Conservation (phyloP, 768 basidiomycete species). For the Suillus alpinus region DNA sequence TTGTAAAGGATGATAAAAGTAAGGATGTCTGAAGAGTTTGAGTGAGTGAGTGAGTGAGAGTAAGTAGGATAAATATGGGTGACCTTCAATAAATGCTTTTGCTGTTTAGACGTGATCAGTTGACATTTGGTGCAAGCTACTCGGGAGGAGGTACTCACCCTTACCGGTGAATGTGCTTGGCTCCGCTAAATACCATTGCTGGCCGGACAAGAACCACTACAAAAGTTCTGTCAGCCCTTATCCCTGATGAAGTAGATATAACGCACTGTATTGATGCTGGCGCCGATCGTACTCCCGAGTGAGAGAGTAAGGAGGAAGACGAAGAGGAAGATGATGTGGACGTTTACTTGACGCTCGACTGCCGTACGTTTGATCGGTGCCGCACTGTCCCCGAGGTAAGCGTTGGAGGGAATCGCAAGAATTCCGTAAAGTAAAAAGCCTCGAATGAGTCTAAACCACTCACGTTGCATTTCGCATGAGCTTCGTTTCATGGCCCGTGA, state of each 20-base stretch:
- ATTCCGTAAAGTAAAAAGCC: not conserved
- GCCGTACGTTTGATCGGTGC: slow-evolving; percentile 96
- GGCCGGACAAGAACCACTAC: slow-evolving; percentile 81
- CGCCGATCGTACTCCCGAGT: slow-evolving; percentile 88
- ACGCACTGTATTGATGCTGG: slow-evolving; percentile 76
- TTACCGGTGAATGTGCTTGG: slow-evolving; percentile 55
- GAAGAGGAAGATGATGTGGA: slow-evolving; percentile 95
- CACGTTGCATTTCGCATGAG: slow-evolving; percentile 97
- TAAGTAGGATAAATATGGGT: slow-evolving; percentile 4
- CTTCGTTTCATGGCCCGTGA: slow-evolving; percentile 98
- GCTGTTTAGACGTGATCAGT: slow-evolving; percentile 38
- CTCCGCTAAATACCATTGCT: slow-evolving; percentile 90
- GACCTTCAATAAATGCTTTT: slow-evolving; percentile 83
- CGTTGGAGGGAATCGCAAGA: not conserved
- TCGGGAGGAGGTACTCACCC: slow-evolving; percentile 41
- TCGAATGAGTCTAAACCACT: slow-evolving; percentile 28
- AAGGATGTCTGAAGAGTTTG: slow-evolving; percentile 67
- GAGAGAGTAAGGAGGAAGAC: slow-evolving; percentile 83
- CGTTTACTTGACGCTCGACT: slow-evolving; percentile 93
- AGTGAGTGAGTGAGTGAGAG: slow-evolving; percentile 12
- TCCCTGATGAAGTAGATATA: not conserved
- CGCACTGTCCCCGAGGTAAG: slow-evolving; percentile 50
- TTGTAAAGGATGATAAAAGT: slow-evolving; percentile 99
- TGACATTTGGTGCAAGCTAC: slow-evolving; percentile 1
- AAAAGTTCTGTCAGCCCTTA: not conserved